These are phyloP conservation scores for Claviceps quebecensis DNA, from an alignment of 2,329 filamentous ascomycete genomes.

Conservation along the genomic window DNA sequence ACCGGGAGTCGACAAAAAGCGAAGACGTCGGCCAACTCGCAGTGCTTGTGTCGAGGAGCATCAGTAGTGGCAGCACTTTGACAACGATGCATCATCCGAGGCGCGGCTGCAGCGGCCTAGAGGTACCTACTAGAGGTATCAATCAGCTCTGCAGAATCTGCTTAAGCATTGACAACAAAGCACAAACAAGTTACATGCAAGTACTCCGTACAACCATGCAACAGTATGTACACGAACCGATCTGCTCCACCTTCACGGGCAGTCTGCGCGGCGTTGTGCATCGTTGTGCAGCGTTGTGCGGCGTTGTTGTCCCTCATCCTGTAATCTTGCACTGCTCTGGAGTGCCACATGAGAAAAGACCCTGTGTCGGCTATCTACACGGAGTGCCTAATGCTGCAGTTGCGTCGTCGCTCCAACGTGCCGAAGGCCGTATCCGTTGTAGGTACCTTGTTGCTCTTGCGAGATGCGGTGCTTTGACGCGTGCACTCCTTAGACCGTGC, in stretches of 20 bases:
- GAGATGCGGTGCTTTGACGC: not conserved
- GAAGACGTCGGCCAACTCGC: not conserved
- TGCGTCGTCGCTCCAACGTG: not conserved
- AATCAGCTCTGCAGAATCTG: not conserved
- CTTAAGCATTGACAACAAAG: not conserved
- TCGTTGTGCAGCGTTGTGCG: not conserved
- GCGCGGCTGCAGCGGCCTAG: not conserved
- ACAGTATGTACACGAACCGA: not conserved
- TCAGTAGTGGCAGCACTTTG: not conserved
- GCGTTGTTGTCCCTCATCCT: not conserved
- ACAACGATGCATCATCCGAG: not conserved
- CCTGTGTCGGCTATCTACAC: not conserved
- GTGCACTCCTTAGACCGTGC: not conserved
- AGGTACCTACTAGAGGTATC: not conserved
- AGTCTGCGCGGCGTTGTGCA: not conserved
- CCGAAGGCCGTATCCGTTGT: not conserved
- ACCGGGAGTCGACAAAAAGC: not conserved
- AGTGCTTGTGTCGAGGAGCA: no score
- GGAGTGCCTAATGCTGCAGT: not conserved
- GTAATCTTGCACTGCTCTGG: not conserved
- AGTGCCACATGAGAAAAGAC: not conserved
- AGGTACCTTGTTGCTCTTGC: no score
- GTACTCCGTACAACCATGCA: no score
- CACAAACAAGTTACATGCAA: not conserved
- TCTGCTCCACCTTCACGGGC: slow-evolving; percentile 2